Evolutionary conservation across 306 rosid genomes (phyloP), one percentile per base, ranked within the genome.

Genomic region (Glycine soja): DNA sequence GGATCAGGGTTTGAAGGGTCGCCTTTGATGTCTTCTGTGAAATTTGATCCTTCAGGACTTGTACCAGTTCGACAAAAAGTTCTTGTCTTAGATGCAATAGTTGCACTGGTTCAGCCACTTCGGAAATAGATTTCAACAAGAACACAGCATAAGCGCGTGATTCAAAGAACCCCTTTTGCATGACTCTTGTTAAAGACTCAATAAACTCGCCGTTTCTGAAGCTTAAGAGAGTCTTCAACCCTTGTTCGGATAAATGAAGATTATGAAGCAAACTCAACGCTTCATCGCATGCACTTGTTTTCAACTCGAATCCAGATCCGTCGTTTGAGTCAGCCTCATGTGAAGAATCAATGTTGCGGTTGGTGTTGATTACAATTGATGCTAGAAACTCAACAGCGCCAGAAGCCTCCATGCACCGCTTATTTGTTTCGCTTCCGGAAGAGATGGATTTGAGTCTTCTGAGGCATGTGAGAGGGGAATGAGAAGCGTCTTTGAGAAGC

Each of bases 61-160:
- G 89, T 1, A 93, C 88, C 0, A 91, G 15, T 11, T 88, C 94
- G 2, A 80, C 10, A 48, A 93, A 93, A 3, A 95, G 6, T 9
- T 84, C 92, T 0, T 80, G 18, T 61, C 36, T 80, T 15, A 89
- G 19, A 52, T 56, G 74, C 47, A 53, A 65, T 7, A 91, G 7
- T 6, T 72, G 75, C 85, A 77, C 56, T 0, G 90, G 85, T 2
- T 93, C 92, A 0, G 90, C 92, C 3, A 88, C 90, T 53, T 89
- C 90, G 4, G 87, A 2, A 71, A 93, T 82, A 0, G 98, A 90
- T 86, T 84, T 91, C 74, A 90, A 59, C 43, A 95, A 40, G 68
- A 93, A 75, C 0, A 90, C 91, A 0, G 99, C 91, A 30, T 92
- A 90, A 14, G 97, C 96, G 3, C 97, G 71, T 10, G 98, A 91